Evolutionary conservation across 192 early-diverging fungal species (phyloP), one percentile per base, ranked within the genome.

Genomic region (Backusella psychrophila): DNA sequence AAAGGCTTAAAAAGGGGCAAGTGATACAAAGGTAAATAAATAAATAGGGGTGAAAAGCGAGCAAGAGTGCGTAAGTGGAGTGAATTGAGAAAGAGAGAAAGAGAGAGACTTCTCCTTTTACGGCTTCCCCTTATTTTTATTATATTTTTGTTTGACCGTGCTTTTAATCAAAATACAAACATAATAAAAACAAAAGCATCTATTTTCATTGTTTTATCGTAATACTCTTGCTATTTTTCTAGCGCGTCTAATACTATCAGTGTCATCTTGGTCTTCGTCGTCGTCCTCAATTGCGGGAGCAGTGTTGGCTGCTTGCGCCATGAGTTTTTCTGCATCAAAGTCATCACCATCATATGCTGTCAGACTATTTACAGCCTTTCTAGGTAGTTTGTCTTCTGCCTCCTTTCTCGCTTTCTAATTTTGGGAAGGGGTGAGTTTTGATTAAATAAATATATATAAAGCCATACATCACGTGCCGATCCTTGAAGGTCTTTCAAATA

Each of bases 321-420:
- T 72, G 49, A 81, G 49, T 56, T 81, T 81, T 72, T 81, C 80
- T 11, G 80, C 80, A 75, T 81, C 80, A 66, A 81, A 81, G 67
- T 81, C 80, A 75, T 81, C 80, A 35, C 75, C 79, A 53, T 81
- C 75, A 77, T 63, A 68, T 69, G 66, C 69, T 69, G 79, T 69
- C 34, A 70, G 19, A 29, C 35, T 19, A n/a, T 73, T 66, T 34
- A 41, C 56, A 53, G 35, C 53, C 49, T 77, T 69, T 71, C 78
- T 74, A 66, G 70, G 70, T 41, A 83, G 59, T 67, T 79, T 74
- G 36, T 44, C 44, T 49, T 75, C 74, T 71, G 82, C 82, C 67
- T 82, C 77, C 66, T 82, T 72, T 39, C 74, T 56, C 8, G 77
- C 75, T 46, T 68, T 70, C 80, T 82, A 69, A 63, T 63, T 63